phyloP scores from a whole-genome alignment of 176 grass and related monocot species.

The Carex scoparia region DNA sequence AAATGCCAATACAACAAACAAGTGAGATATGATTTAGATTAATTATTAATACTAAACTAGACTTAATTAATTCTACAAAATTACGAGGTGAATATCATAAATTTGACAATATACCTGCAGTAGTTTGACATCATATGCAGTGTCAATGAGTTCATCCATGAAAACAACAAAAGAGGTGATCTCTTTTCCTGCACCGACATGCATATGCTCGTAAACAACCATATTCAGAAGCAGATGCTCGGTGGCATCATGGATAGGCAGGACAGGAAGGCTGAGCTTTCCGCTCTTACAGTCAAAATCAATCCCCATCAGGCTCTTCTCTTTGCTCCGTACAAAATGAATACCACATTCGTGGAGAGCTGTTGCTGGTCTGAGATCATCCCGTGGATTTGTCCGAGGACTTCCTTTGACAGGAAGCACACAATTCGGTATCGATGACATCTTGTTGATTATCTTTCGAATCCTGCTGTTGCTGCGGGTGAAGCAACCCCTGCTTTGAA shows the following conservation, averaged over 20 bases:
- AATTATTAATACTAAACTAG: not conserved
- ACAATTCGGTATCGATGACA: not conserved
- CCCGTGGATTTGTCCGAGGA: not conserved
- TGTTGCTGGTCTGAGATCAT: constrained; percentile 6
- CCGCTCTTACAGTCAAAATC: not conserved
- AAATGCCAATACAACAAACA: not conserved
- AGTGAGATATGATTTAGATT: not conserved
- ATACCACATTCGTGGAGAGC: constrained; percentile 31
- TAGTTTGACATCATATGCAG: constrained; percentile 30
- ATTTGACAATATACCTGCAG: constrained; percentile 23
- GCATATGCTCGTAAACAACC: constrained; percentile 45
- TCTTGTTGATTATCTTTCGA: not conserved
- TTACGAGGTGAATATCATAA: not conserved
- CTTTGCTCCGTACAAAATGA: constrained; percentile 16
- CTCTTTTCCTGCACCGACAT: constrained; percentile 15
- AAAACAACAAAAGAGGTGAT: constrained; percentile 42
- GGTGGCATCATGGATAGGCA: constrained; percentile 28
- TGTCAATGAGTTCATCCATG: constrained; percentile 36
- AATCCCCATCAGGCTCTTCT: constrained; percentile 4
- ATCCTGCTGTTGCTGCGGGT: not conserved
- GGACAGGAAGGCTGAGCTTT: constrained; percentile 18
- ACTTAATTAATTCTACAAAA: not conserved
- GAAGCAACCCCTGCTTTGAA: not conserved
- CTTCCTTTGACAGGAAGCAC: not conserved
- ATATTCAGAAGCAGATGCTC: constrained; percentile 28